A percentile compares a stretch with the other conserved stretches of the same genome.
phyloP scores from a whole-genome alignment of 805 yeast species.

The Yarrowia porcina region DNA sequence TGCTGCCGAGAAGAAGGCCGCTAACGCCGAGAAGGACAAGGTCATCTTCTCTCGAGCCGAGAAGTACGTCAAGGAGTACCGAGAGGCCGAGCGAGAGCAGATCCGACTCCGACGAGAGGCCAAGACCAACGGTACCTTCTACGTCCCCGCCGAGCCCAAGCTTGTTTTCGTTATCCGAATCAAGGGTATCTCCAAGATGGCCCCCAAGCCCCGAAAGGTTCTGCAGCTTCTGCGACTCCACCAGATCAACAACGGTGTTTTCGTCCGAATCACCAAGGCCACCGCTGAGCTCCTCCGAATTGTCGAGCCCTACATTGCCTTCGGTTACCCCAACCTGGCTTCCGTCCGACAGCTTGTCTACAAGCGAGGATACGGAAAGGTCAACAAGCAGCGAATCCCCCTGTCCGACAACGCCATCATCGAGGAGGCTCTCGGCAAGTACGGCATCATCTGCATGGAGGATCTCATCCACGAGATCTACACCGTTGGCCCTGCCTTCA shows the following conservation, averaged over 20 bases:
- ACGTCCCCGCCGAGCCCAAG: conserved; percentile 89
- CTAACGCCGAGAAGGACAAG: conserved; percentile 38
- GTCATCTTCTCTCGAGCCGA: conserved; percentile 90
- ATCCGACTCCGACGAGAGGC: conserved; percentile 86
- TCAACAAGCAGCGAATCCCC: conserved; percentile 73
- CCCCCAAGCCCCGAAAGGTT: conserved; percentile 99
- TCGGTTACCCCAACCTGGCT: conserved; percentile 74
- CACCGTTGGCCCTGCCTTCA: conserved; percentile 83
- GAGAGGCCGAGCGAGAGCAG: conserved; percentile 83
- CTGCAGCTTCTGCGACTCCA: conserved; percentile 72
- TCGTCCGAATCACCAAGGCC: conserved; percentile 75
- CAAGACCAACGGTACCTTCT: conserved; percentile 89
- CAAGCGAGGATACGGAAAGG: conserved; percentile 85
- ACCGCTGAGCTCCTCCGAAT: conserved; percentile 71
- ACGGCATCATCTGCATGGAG: conserved; percentile 70
- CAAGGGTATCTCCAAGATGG: conserved; percentile 98
- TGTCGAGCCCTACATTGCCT: conserved; percentile 78
- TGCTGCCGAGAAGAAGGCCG: conserved; percentile 42
- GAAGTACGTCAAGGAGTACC: conserved; percentile 94
- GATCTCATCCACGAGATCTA: conserved; percentile 77
- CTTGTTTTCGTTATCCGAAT: conserved; percentile 95
- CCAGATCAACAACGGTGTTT: conserved; percentile 78
- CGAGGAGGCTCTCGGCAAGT: conserved; percentile 68
- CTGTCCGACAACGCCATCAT: conserved; percentile 67
- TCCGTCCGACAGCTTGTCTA: conserved; percentile 70